Conservation (phyloP, 2,329 filamentous ascomycete species). For the Hypoxylon sp. region DNA sequence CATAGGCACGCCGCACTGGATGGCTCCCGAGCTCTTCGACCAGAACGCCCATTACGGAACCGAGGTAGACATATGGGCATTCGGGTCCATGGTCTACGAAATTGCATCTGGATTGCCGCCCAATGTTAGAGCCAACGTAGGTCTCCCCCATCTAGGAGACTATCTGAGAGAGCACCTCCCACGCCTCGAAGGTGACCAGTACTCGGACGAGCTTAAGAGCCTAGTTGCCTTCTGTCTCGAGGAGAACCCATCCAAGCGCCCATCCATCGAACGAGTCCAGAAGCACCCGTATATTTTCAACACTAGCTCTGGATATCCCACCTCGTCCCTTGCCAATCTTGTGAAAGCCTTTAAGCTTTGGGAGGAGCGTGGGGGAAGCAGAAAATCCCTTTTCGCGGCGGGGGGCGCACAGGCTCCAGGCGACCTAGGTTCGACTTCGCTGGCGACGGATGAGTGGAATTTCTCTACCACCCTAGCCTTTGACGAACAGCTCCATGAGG, state of each 20-base stretch:
- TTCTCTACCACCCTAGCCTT: constrained; percentile 73
- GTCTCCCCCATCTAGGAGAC: constrained; percentile 60
- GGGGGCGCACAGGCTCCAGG: constrained; percentile 65
- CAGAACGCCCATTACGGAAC: constrained; percentile 71
- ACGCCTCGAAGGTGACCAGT: constrained; percentile 73
- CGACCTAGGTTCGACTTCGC: constrained; percentile 53
- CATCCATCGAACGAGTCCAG: constrained; percentile 73
- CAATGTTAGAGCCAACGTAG: constrained; percentile 65
- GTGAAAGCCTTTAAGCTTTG: constrained; percentile 77
- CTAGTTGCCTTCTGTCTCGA: constrained; percentile 78
- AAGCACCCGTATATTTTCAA: constrained; percentile 73
- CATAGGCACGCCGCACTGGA: constrained; percentile 85
- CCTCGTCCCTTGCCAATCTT: constrained; percentile 67
- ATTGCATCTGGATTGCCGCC: constrained; percentile 81
- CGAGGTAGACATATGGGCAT: constrained; percentile 85
- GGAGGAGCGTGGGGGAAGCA: constrained; percentile 76
- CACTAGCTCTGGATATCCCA: constrained; percentile 69
- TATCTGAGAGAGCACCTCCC: constrained; percentile 70
- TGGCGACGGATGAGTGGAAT: constrained; percentile 70
- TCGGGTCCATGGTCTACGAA: constrained; percentile 81
- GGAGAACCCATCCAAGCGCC: constrained; percentile 71
- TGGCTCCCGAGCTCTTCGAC: constrained; percentile 81
- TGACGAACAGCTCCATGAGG: constrained; percentile 63
- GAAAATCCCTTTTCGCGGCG: constrained; percentile 68
- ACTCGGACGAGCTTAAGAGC: constrained; percentile 72